Percentiles rank a stretch among this genome's conserved stretches.
Conservation (phyloP, 2,329 filamentous ascomycete genomes). For the Stachybotrys chlorohalonatus region DNA sequence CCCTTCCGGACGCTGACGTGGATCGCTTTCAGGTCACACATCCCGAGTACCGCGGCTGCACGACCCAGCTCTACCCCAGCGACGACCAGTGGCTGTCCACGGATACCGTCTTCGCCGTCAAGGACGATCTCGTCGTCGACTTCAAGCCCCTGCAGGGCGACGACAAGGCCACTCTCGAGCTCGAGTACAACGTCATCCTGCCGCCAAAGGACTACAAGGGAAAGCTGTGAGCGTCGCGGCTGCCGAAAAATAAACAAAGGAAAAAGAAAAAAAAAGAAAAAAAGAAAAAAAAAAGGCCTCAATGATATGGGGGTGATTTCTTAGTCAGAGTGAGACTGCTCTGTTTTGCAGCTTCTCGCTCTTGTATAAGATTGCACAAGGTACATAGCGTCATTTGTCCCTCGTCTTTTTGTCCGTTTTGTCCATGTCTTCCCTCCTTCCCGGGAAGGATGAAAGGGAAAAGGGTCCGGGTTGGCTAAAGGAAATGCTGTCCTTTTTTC, state of each 20-base stretch:
- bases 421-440: background rate
- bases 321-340: background rate
- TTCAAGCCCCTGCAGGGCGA: slow-evolving; percentile 36
- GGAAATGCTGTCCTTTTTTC: background rate
- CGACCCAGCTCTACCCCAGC: slow-evolving; percentile 69
- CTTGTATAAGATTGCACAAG: background rate
- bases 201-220: slow-evolving; percentile 36
- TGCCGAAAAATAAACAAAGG: background rate
- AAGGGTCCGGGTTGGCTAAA: background rate
- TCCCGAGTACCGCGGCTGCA: slow-evolving; percentile 60
- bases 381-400: background rate
- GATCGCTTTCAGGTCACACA: slow-evolving; percentile 32
- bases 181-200: slow-evolving; percentile 34
- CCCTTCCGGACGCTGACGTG: background rate
- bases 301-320: background rate
- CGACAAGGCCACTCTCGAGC: slow-evolving; percentile 24
- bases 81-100: slow-evolving; percentile 52
- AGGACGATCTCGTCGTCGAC: slow-evolving; percentile 40
- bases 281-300: background rate
- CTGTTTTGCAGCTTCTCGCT: background rate
- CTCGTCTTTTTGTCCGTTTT: background rate
- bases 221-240: slow-evolving; percentile 10
- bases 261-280: background rate
- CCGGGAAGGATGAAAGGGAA: background rate
- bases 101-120: slow-evolving; percentile 42